Conservation (phyloP, 1,284 basidiomycete species). For the Athelia psychrophila region DNA sequence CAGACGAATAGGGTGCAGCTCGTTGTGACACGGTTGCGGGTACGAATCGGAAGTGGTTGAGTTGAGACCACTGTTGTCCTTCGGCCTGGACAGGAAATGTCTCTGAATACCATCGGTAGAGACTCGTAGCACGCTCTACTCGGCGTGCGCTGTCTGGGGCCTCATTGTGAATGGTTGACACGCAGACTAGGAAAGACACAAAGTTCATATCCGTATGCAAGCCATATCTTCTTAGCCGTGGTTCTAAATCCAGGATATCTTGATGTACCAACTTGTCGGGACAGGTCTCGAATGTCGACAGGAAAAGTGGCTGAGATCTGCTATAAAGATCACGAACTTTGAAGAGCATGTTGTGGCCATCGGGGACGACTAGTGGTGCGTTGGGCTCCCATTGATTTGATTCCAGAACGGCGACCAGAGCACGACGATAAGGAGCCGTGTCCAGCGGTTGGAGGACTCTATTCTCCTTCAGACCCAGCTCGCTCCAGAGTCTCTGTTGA, state of each 20-base stretch:
- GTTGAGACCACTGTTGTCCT: constrained; percentile 22
- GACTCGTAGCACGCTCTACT: constrained; percentile 20
- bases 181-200: constrained; percentile 30
- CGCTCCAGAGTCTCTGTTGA: constrained; percentile 14
- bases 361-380: constrained; percentile 23
- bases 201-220: constrained; percentile 26
- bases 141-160: constrained; percentile 6
- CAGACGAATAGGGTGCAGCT: constrained; percentile 12
- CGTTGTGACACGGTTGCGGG: constrained; percentile 23
- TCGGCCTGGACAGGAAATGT: constrained; percentile 23
- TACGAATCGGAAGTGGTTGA: constrained; percentile 36
- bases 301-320: constrained; percentile 26
- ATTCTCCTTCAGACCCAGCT: constrained; percentile 19
- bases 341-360: constrained; percentile 19
- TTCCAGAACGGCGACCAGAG: constrained; percentile 6
- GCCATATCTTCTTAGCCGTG: constrained; percentile 20
- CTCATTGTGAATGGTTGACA: constrained; percentile 19
- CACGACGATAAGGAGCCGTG: constrained; percentile 8
- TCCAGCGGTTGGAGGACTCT: constrained; percentile 13
- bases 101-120: constrained; percentile 32
- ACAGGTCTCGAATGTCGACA: constrained; percentile 26
- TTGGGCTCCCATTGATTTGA: constrained; percentile 6
- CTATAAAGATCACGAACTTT: constrained; percentile 26
- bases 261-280: constrained; percentile 26
- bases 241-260: constrained; percentile 23